phyloP scores from a whole-genome alignment of 208 protist species.

The Trypanosoma avium region DNA sequence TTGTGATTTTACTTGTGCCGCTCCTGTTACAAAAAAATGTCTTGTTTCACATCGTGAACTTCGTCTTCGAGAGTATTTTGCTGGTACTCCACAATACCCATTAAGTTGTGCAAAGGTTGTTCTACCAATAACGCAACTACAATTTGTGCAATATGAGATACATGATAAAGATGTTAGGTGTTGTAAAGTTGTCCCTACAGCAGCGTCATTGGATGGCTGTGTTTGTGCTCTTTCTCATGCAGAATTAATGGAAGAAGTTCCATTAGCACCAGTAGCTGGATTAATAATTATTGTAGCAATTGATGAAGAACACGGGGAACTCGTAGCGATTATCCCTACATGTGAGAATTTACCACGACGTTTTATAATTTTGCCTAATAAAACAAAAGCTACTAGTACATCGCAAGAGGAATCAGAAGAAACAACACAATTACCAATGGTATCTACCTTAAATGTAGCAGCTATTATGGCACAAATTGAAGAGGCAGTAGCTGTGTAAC shows the following conservation, averaged over 20 bases:
- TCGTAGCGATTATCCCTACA: conserved; percentile 64
- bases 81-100: conserved; percentile 40
- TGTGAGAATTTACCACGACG: conserved; percentile 57
- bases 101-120: conserved; percentile 80
- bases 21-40: conserved; percentile 32
- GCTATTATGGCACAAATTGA: conserved; percentile 21
- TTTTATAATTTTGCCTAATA: conserved; percentile 63
- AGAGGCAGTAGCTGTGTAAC: conserved; percentile 57
- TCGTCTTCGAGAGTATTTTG: conserved; percentile 67
- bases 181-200: conserved; percentile 29
- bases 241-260: conserved; percentile 71
- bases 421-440: not conserved
- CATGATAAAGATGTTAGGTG: conserved; percentile 20
- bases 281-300: conserved; percentile 62
- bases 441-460: conserved; percentile 1
- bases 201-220: conserved; percentile 26
- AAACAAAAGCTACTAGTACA: not conserved
- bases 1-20: conserved; percentile 55
- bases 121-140: conserved; percentile 39
- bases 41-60: conserved; percentile 26
- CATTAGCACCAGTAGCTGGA: conserved; percentile 69
- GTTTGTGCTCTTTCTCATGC: conserved; percentile 82
- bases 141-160: conserved; percentile 44
- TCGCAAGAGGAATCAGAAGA: not conserved
- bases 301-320: conserved; percentile 72